These are phyloP conservation scores for Adansonia digitata DNA, from an alignment of 345 rosid species.

Conservation along the genomic window DNA sequence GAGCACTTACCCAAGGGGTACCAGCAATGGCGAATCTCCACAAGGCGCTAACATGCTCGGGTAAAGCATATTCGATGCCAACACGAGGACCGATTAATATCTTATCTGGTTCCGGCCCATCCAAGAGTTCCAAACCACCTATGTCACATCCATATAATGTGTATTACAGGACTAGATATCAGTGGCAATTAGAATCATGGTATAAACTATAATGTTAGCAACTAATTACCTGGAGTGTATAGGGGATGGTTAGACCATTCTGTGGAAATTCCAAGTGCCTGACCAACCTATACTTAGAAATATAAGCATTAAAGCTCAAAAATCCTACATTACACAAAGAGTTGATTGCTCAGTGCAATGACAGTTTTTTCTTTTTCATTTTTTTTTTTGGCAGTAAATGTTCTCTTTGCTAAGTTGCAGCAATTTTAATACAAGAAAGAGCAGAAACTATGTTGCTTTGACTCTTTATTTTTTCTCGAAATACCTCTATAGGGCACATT, in stretches of 20 bases:
- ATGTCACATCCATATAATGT: slow-evolving; percentile 1
- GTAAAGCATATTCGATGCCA: slow-evolving; percentile 83
- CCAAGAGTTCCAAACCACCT: slow-evolving; percentile 86
- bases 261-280: slow-evolving; percentile 84
- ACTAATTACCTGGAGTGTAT: slow-evolving; percentile 59
- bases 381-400: neutral
- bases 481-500: no score
- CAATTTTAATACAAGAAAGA: neutral
- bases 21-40: slow-evolving; percentile 95
- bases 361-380: neutral
- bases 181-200: neutral
- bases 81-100: slow-evolving; percentile 79
- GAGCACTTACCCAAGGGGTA: slow-evolving; percentile 89
- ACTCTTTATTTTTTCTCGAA: no score
- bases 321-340: neutral
- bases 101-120: slow-evolving; percentile 76
- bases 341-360: neutral
- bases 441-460: no score
- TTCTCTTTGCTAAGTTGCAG: neutral
- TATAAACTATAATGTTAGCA: neutral
- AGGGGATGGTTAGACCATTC: slow-evolving; percentile 92
- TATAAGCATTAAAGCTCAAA: neutral
- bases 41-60: slow-evolving; percentile 65
- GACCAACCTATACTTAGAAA: slow-evolving; percentile 60
- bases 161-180: slow-evolving; percentile 3